Percentiles rank a stretch among this genome's conserved stretches.
Conservation (phyloP, 208 protist genomes). For the Trypanosomatidae sp. region DNA sequence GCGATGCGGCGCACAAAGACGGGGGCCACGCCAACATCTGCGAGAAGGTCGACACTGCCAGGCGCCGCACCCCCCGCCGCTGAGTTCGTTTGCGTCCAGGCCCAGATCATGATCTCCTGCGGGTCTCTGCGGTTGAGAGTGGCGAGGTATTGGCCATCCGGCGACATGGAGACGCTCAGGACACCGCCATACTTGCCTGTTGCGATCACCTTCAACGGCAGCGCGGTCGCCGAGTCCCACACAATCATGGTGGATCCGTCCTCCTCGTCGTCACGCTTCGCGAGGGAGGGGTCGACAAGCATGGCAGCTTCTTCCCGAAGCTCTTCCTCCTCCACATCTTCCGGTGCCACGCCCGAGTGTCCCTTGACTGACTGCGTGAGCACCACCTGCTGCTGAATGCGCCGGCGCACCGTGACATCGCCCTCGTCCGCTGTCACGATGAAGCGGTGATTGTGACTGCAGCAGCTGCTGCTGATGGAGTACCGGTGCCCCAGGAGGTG, state of each 20-base stretch:
- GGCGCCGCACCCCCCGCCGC: not conserved
- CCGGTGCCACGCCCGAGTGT: conserved; percentile 24
- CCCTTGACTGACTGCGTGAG: conserved; percentile 9
- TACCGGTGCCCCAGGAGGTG: conserved; percentile 92
- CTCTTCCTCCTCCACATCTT: conserved; percentile 24
- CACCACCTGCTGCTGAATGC: conserved; percentile 22
- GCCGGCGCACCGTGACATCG: conserved; percentile 29
- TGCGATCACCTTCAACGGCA: conserved; percentile 84
- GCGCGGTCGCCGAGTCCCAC: conserved; percentile 88
- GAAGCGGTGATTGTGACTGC: conserved; percentile 84
- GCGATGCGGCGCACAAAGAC: conserved; percentile 75
- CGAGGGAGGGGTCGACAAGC: conserved; percentile 44
- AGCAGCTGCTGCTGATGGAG: conserved; percentile 67
- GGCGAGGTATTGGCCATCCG: conserved; percentile 88
- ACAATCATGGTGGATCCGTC: conserved; percentile 92
- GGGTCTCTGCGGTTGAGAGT: conserved; percentile 79
- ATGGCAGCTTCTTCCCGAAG: conserved; percentile 38
- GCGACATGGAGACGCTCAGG: conserved; percentile 85
- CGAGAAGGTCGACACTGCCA: conserved; percentile 10
- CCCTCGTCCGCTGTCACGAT: conserved; percentile 93
- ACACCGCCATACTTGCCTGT: conserved; percentile 84
- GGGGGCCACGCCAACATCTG: conserved; percentile 31
- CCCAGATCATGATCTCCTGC: conserved; percentile 93
- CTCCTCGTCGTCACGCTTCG: conserved; percentile 70
- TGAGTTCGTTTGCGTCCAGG: conserved; percentile 57